These are phyloP conservation scores for Neurospora cerealis DNA, from an alignment of 495 filamentous ascomycete species.

Conservation along the genomic window DNA sequence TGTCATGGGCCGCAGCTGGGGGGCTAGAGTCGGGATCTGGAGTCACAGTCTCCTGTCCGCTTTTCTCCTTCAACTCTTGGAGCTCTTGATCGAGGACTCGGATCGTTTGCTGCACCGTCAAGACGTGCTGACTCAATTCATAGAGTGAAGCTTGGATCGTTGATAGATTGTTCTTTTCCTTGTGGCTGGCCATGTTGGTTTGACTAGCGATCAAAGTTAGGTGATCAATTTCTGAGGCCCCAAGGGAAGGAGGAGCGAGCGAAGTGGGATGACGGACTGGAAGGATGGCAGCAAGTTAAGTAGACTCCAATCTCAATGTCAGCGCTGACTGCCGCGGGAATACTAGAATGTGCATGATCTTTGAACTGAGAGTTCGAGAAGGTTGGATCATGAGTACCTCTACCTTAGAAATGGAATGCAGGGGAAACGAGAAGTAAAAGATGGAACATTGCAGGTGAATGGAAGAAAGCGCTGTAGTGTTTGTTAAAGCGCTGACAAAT, in stretches of 20 bases:
- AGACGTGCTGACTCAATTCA: too few relatives aligned
- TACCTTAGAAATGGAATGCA: not conserved
- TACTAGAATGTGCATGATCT: not conserved
- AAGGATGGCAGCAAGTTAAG: not conserved
- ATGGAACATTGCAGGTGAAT: not conserved
- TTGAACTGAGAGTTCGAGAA: not conserved
- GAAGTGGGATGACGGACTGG: not conserved
- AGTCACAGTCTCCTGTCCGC: not conserved
- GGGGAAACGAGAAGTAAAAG: not conserved
- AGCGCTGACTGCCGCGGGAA: not conserved
- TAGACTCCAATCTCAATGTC: not conserved
- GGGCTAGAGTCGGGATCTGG: not conserved
- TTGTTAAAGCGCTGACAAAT: too few relatives aligned
- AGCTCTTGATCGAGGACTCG: not conserved
- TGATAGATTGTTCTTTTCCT: too few relatives aligned
- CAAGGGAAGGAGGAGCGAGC: not conserved
- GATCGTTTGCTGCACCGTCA: too few relatives aligned
- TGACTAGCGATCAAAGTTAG: too few relatives aligned
- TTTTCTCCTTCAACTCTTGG: not conserved
- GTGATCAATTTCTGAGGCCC: not conserved
- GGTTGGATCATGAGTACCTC: not conserved
- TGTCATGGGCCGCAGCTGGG: not conserved
- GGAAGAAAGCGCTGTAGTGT: not conserved
- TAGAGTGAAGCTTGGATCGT: too few relatives aligned
- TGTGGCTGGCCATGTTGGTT: too few relatives aligned